Conservation (phyloP, 768 basidiomycete species). For the Asterophora lycoperdoides region DNA sequence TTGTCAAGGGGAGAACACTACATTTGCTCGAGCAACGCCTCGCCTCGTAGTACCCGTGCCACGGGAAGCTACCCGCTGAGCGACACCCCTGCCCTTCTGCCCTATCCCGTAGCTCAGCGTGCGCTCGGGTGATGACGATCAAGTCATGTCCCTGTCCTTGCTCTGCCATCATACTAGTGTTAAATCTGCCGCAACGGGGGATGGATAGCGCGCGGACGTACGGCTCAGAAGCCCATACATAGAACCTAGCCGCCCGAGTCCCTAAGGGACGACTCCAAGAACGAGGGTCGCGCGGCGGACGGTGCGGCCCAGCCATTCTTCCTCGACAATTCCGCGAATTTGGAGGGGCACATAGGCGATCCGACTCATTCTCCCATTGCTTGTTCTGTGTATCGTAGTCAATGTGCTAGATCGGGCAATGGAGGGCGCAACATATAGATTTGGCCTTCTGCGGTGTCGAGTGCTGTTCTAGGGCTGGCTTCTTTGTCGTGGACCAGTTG, state of each 20-base stretch:
- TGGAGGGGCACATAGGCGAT: slow-evolving; percentile 10
- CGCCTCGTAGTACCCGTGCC: too few relatives aligned
- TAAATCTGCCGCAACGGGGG: too few relatives aligned
- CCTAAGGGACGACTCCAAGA: slow-evolving; percentile 1
- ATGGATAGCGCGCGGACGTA: background rate
- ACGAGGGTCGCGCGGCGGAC: slow-evolving; percentile 19
- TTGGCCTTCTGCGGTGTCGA: slow-evolving; percentile 1
- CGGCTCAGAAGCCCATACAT: background rate
- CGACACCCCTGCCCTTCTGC: too few relatives aligned
- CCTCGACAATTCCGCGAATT: slow-evolving; percentile 17
- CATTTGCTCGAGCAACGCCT: too few relatives aligned
- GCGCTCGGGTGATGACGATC: too few relatives aligned
- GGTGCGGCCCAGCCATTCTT: slow-evolving; percentile 22
- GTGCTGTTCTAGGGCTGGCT: background rate
- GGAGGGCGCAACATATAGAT: background rate
- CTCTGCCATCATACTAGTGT: too few relatives aligned
- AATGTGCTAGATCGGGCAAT: background rate
- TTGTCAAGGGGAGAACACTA: too few relatives aligned
- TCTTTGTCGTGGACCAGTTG: background rate
- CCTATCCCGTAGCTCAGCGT: too few relatives aligned
- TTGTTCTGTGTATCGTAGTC: background rate
- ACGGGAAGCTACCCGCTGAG: too few relatives aligned
- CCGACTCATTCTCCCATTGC: background rate
- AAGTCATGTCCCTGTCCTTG: too few relatives aligned
- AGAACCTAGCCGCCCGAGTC: too few relatives aligned